These are phyloP conservation scores for Capillidium rhysosporum DNA, from an alignment of 371 early-diverging fungal species.

Conservation along the genomic window DNA sequence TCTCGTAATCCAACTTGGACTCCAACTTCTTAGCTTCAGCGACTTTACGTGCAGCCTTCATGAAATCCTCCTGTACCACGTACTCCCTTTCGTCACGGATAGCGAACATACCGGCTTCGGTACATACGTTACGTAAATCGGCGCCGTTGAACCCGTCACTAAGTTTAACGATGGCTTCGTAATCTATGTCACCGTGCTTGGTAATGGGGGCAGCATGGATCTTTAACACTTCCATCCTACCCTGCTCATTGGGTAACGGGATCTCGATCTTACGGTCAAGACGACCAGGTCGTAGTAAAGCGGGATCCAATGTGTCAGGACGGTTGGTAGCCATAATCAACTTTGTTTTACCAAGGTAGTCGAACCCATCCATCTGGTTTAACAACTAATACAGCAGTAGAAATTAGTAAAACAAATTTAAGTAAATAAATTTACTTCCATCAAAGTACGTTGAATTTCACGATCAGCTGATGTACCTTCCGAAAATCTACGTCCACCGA, in stretches of 20 bases:
- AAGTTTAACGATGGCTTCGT: conserved; percentile 95
- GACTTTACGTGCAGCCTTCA: conserved; percentile 99
- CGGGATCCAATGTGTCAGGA: conserved; percentile 98
- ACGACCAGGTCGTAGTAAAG: conserved; percentile 94
- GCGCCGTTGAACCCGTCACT: conserved; percentile 99
- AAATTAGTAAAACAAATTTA: not conserved
- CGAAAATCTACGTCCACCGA: conserved; percentile 97
- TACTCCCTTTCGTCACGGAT: conserved; percentile 98
- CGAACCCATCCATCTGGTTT: conserved; percentile 99
- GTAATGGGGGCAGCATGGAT: conserved; percentile 90
- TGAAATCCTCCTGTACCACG: conserved; percentile 96
- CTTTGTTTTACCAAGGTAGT: conserved; percentile 95
- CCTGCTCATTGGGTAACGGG: conserved; percentile 72
- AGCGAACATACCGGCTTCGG: conserved; percentile 99
- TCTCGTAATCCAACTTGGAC: conserved; percentile 92
- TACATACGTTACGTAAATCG: conserved; percentile 98
- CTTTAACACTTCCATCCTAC: conserved; percentile 93
- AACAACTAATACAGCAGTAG: conserved; percentile 30
- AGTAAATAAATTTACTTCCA: conserved; percentile 40
- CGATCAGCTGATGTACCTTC: conserved; percentile 99
- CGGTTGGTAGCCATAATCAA: conserved; percentile 99
- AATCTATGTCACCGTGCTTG: conserved; percentile 91
- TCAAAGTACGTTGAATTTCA: conserved; percentile 98
- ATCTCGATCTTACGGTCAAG: conserved; percentile 99
- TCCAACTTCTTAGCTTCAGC: conserved; percentile 97